Evolutionary conservation across 2,329 filamentous ascomycete species (phyloP), one percentile per base, ranked within the genome.

Genomic region (Arthroderma sp.): DNA sequence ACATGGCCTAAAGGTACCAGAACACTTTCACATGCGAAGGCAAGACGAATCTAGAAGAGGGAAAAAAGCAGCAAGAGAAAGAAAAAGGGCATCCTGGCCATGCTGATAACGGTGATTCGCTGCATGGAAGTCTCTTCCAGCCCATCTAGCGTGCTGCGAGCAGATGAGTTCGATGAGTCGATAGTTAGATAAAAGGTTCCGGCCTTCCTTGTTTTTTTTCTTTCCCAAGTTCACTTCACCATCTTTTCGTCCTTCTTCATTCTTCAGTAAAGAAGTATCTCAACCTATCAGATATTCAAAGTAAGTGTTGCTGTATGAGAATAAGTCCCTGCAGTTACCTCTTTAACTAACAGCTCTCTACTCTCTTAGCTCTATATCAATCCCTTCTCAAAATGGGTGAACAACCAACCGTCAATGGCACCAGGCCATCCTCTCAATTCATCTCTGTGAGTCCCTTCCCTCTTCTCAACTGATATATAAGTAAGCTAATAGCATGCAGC

Each of bases 401-500:
- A 64, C 70, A 49, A 31, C 13, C 72, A 54, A 66, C 72, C 58
- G 73, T 77, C 65, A 80, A 81, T 69, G 76, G 77, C 67, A 74
- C 76, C 61, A 71, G 73, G 68, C 64, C 71, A 61, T 66, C 76
- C 65, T 75, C 77, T 65, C 70, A 78, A 60, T 79, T 78, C 63
- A 55, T 74, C 41, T 64, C 69, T 6, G 71, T 73, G 65, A 60
- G 69, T 61, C 7, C 3, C 6, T 23, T 17, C 6, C n/a, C 44
- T 28, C 4, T 13, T 7, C 4, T 2, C 5, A 28, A 28, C 6
- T 49, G 44, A 47, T 47, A 25, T 7, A 13, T n/a, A 23, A 7
- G n/a, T 4, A 17, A 9, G n/a, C 47, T 56, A 37, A 52, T 23
- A 37, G 39, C 51, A 31, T 58, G 41, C 65, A 95, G 88, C 91